These are phyloP conservation scores for Dendrothele bispora DNA, from an alignment of 768 basidiomycete genomes.

Conservation along the genomic window DNA sequence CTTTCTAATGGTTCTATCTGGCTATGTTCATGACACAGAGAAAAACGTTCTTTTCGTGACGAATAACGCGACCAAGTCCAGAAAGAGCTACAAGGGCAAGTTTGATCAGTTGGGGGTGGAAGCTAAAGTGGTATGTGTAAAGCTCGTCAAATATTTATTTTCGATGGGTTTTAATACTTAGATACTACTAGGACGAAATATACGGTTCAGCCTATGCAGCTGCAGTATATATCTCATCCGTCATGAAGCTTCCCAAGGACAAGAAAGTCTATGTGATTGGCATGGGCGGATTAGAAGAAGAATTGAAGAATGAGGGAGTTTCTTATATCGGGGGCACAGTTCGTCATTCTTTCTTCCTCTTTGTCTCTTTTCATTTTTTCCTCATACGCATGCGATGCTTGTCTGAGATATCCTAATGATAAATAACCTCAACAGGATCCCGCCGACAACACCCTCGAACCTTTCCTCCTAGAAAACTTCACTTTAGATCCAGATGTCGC, in stretches of 20 bases:
- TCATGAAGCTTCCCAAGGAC: constrained; percentile 84
- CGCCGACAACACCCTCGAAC: constrained; percentile 71
- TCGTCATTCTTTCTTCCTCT: constrained; percentile 26
- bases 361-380: not conserved
- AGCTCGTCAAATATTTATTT: too few relatives aligned
- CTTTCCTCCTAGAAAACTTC: constrained; percentile 56
- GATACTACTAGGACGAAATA: constrained; percentile 84
- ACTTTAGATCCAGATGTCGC: constrained; percentile 74
- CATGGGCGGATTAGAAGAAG: constrained; percentile 88
- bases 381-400: not conserved
- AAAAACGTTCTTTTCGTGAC: constrained; percentile 92
- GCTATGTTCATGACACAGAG: constrained; percentile 37
- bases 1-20: constrained; percentile 1
- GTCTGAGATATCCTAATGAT: too few relatives aligned
- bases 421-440: too few relatives aligned
- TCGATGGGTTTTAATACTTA: not conserved
- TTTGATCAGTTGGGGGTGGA: constrained; percentile 89
- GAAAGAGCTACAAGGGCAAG: constrained; percentile 83
- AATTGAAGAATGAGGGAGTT: constrained; percentile 86
- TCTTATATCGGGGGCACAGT: constrained; percentile 83
- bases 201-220: constrained; percentile 92
- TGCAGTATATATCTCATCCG: constrained; percentile 83
- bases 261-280: constrained; percentile 98
- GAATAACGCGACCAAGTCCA: constrained; percentile 95
- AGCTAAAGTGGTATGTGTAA: constrained; percentile 72